Evolutionary conservation across 345 rosid species (phyloP).

Genomic region (Salix suchowensis): DNA sequence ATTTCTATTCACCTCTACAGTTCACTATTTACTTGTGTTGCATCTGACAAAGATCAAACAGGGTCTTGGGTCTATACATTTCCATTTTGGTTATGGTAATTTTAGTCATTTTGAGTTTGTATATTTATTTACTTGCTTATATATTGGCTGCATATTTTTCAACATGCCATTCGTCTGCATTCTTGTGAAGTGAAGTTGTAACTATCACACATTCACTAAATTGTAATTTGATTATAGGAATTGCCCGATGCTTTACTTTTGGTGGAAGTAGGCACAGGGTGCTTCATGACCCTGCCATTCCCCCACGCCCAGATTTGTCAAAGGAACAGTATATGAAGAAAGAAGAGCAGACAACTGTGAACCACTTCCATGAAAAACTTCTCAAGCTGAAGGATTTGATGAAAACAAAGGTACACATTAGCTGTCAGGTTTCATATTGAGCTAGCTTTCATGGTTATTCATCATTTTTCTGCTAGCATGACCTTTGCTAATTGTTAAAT

Average conservation of each 20-base stretch:
- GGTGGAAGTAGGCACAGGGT: constrained; percentile 75
- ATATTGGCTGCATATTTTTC: background rate
- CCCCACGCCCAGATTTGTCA: constrained; percentile 59
- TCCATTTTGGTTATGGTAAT: too few relatives aligned
- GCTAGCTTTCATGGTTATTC: background rate
- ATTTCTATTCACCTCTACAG: background rate
- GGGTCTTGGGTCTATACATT: too few relatives aligned
- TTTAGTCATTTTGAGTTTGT: background rate
- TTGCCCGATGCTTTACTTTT: constrained; percentile 86
- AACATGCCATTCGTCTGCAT: background rate
- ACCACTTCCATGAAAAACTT: constrained; percentile 84
- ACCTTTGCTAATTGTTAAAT: background rate
- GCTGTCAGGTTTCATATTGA: background rate
- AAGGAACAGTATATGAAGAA: constrained; percentile 70
- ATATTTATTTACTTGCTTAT: background rate
- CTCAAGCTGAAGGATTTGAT: constrained; percentile 70
- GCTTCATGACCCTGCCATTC: constrained; percentile 73
- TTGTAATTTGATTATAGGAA: constrained; percentile 38
- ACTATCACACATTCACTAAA: background rate
- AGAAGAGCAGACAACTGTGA: constrained; percentile 76
- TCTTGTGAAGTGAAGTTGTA: background rate
- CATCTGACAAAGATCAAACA: too few relatives aligned
- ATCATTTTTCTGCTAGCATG: background rate
- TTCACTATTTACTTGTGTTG: too few relatives aligned
- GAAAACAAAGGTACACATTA: constrained; percentile 59